A percentile compares a stretch with the other conserved stretches of the same genome.
phyloP scores from a whole-genome alignment of 164 flowering plant genomes.

The Brasenia schreberi region DNA sequence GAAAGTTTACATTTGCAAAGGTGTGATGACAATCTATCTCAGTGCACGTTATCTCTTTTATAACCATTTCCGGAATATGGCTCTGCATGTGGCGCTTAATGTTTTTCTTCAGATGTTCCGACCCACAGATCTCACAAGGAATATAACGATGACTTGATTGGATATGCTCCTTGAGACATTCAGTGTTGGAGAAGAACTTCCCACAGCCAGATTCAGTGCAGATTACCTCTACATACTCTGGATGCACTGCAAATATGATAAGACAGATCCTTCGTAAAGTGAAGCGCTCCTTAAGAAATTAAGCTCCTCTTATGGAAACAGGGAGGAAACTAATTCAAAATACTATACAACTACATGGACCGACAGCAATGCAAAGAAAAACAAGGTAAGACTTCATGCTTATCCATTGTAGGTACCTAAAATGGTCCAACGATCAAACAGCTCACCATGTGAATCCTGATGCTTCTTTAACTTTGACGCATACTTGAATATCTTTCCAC shows the following conservation, averaged over 20 bases:
- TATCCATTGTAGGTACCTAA: too few relatives aligned
- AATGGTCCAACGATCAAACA: too few relatives aligned
- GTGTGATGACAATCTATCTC: slow-evolving; percentile 35
- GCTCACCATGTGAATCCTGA: slow-evolving; percentile 72
- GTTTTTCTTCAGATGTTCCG: slow-evolving; percentile 66
- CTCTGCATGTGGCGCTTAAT: slow-evolving; percentile 38
- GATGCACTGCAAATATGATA: too few relatives aligned
- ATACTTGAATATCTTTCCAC: slow-evolving; percentile 67
- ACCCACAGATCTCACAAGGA: slow-evolving; percentile 61
- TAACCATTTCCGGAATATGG: slow-evolving; percentile 22
- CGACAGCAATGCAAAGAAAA: too few relatives aligned
- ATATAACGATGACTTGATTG: slow-evolving; percentile 43
- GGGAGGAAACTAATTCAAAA: slow-evolving; percentile 3
- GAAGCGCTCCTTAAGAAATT: too few relatives aligned
- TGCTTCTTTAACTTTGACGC: slow-evolving; percentile 56
- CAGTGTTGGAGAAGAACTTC: slow-evolving; percentile 42
- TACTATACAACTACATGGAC: slow-evolving; percentile 51
- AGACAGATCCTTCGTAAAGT: too few relatives aligned
- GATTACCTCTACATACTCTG: slow-evolving; percentile 30
- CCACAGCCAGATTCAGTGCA: slow-evolving; percentile 75
- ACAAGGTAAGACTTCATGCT: too few relatives aligned
- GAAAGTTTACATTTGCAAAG: slow-evolving; percentile 31
- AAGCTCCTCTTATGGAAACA: too few relatives aligned
- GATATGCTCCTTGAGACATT: slow-evolving; percentile 67
- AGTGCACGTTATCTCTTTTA: slow-evolving; percentile 27